A percentile compares a stretch with the other conserved stretches of the same genome.
Conservation (phyloP, 352 stramenopile genomes). For the Globisporangium cylindrosporum region DNA sequence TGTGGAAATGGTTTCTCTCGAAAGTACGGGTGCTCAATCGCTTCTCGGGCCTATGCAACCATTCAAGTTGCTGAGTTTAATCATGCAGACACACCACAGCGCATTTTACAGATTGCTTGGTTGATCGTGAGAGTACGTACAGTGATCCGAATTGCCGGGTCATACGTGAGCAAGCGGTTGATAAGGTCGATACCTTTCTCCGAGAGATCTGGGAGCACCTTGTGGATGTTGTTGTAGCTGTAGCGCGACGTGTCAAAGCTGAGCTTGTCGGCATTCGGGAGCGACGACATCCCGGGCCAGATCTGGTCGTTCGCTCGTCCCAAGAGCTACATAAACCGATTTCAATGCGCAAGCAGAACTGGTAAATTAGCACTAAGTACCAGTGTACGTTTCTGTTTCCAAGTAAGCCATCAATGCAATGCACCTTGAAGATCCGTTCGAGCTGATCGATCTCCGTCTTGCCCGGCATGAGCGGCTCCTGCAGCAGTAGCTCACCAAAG, state of each 20-base stretch:
- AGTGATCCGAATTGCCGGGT: slow-evolving; percentile 46
- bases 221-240: slow-evolving; percentile 37
- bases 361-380: not conserved
- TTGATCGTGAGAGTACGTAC: slow-evolving; percentile 19
- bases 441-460: slow-evolving; percentile 70
- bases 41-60: slow-evolving; percentile 34
- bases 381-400: too few species aligned
- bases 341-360: not conserved
- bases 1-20: slow-evolving; percentile 61
- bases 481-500: slow-evolving; percentile 55
- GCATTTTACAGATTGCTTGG: not conserved
- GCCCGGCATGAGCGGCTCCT: slow-evolving; percentile 55
- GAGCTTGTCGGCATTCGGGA: slow-evolving; percentile 45
- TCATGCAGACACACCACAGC: not conserved
- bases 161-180: slow-evolving; percentile 47
- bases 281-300: slow-evolving; percentile 49
- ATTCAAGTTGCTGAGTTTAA: not conserved
- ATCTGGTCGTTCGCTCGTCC: slow-evolving; percentile 57
- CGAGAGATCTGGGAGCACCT: slow-evolving; percentile 37
- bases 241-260: slow-evolving; percentile 30
- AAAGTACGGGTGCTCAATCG: slow-evolving; percentile 59
- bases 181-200: slow-evolving; percentile 47
- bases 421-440: slow-evolving; percentile 62
- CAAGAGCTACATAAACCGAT: slow-evolving; percentile 28
- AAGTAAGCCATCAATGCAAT: not conserved